phyloP scores from a whole-genome alignment of 148 eudicot genomes.

The Cornus suecica region DNA sequence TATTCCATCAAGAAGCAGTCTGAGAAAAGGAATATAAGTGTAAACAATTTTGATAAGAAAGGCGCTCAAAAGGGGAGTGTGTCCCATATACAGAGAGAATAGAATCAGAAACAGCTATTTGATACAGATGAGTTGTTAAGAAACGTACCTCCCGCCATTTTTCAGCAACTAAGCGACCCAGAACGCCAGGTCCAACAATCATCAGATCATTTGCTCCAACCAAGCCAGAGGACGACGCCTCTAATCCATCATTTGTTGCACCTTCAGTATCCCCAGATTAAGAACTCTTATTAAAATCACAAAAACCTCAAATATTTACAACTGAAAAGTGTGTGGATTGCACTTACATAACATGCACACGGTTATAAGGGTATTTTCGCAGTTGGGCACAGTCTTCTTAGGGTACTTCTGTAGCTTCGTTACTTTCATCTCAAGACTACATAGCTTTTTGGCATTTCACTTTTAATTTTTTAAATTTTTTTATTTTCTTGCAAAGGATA shows the following conservation, averaged over 20 bases:
- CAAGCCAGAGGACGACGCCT: conserved; percentile 27
- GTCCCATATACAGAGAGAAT: too few relatives aligned
- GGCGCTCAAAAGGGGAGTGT: too few relatives aligned
- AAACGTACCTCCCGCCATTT: conserved; percentile 63
- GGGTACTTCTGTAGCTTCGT: too few relatives aligned
- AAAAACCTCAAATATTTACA: too few relatives aligned
- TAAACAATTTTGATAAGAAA: too few relatives aligned
- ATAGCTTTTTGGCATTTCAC: too few relatives aligned
- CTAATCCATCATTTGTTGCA: conserved; percentile 26
- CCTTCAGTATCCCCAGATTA: conserved; percentile 28
- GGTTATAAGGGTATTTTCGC: too few relatives aligned
- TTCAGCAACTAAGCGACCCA: conserved; percentile 79
- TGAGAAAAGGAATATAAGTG: neutral
- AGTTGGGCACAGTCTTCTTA: too few relatives aligned
- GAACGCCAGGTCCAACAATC: conserved; percentile 87
- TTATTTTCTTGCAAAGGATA: too few relatives aligned
- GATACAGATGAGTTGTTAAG: neutral
- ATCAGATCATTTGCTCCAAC: conserved; percentile 59
- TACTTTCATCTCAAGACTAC: too few relatives aligned
- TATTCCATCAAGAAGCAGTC: neutral
- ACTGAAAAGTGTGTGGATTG: too few relatives aligned
- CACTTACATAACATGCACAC: neutral
- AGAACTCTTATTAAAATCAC: neutral
- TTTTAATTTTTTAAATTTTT: too few relatives aligned
- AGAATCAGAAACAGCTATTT: neutral